Conservation (phyloP, 2,329 filamentous ascomycete genomes). For the Mariannaea elegans region DNA sequence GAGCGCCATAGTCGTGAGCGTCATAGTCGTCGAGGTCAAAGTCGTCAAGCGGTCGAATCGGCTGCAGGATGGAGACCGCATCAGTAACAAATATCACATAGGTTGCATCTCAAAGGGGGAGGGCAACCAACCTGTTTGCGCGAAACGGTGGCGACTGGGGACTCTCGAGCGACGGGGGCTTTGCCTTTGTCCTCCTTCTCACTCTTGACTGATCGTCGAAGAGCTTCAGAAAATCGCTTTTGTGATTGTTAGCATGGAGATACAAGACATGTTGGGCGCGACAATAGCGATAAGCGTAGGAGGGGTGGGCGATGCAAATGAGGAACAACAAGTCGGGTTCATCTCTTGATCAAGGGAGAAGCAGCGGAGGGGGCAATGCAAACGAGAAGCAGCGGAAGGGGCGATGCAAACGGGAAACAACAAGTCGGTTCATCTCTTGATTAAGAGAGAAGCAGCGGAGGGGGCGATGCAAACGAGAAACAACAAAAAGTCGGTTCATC, state of each 20-base stretch:
- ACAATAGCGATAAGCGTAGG: slow-evolving; percentile 18
- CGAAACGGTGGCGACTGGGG: slow-evolving; percentile 86
- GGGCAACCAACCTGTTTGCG: slow-evolving; percentile 82
- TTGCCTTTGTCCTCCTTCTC: slow-evolving; percentile 79
- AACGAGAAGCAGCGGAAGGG: no score
- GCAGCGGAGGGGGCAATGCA: no score
- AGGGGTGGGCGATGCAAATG: slow-evolving; percentile 6
- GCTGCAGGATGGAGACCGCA: slow-evolving; percentile 59
- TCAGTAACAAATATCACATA: slow-evolving; percentile 31
- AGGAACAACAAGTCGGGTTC: not conserved
- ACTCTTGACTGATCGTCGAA: slow-evolving; percentile 89
- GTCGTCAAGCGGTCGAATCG: slow-evolving; percentile 97
- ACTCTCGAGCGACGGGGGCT: slow-evolving; percentile 82
- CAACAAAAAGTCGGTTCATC: no score
- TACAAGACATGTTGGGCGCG: slow-evolving; percentile 22
- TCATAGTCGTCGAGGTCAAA: no score
- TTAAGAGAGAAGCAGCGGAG: no score
- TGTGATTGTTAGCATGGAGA: slow-evolving; percentile 26
- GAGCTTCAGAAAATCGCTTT: slow-evolving; percentile 67
- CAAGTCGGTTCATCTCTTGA: no score
- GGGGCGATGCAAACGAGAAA: no score
- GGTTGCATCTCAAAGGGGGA: slow-evolving; percentile 18
- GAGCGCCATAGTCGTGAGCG: slow-evolving; percentile 63
- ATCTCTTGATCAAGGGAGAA: not conserved
- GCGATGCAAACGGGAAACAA: no score